Evolutionary conservation across 352 stramenopile genomes (phyloP).

Genomic region (Pythium biforme): DNA sequence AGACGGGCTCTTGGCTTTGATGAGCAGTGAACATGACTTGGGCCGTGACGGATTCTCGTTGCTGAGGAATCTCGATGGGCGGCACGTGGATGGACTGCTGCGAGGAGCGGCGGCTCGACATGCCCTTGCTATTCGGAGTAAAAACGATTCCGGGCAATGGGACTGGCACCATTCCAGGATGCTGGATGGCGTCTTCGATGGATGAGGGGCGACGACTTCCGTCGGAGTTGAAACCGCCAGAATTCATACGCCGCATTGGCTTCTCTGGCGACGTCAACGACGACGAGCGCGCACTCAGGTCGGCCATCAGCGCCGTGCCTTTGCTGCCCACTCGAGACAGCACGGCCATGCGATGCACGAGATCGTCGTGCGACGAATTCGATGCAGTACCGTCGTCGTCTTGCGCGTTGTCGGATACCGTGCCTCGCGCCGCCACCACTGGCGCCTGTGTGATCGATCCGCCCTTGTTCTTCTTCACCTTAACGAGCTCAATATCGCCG

Average conservation of each 20-base stretch:
- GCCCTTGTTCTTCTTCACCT: conserved; percentile 68
- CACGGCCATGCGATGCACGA: conserved; percentile 72
- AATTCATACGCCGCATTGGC: conserved; percentile 14
- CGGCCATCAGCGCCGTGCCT: conserved; percentile 54
- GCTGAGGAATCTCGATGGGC: not conserved
- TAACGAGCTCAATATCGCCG: conserved; percentile 66
- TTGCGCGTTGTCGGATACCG: not conserved
- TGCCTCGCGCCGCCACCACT: not conserved
- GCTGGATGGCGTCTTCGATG: conserved; percentile 19
- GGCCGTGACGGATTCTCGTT: conserved; percentile 9
- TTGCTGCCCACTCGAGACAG: conserved; percentile 63
- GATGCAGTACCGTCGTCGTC: conserved; percentile 8
- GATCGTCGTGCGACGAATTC: conserved; percentile 41
- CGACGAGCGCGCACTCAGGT: conserved; percentile 40
- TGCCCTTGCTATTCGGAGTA: conserved; percentile 4
- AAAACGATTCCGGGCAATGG: conserved; percentile 44
- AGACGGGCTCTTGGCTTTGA: conserved; percentile 7
- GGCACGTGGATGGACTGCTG: conserved; percentile 10
- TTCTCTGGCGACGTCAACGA: conserved; percentile 22
- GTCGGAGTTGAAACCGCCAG: conserved; percentile 3
- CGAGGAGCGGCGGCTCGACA: conserved; percentile 3
- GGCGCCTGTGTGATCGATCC: conserved; percentile 2
- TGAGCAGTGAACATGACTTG: conserved; percentile 10
- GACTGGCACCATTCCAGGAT: conserved; percentile 47
- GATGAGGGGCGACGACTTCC: conserved; percentile 5